phyloP scores from a whole-genome alignment of 192 early-diverging fungal genomes.

The Rhizophagus clarus region DNA sequence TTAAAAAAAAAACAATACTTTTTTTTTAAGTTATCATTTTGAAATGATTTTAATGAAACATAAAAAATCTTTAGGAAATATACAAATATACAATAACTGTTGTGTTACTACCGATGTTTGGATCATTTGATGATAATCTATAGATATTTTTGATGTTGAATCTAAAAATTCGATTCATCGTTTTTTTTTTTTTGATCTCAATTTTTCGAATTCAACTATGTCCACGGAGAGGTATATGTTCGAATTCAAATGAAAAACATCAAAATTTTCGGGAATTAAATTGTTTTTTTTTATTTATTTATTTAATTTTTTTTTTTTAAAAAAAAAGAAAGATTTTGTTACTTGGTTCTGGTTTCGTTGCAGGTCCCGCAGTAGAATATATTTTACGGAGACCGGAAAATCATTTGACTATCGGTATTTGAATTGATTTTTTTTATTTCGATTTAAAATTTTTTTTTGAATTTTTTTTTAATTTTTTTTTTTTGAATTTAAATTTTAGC shows the following conservation, averaged over 20 bases:
- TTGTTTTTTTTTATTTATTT: no score
- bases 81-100: no score
- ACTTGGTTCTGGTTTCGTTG: conserved; percentile 96
- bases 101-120: no score
- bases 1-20: no score
- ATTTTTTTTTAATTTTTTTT: background rate
- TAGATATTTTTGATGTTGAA: background rate
- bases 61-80: no score
- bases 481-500: conserved; percentile 49
- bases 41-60: no score
- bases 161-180: background rate
- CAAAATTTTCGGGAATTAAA: no score
- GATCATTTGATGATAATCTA: background rate
- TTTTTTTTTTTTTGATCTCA: no score
- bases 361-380: conserved; percentile 92
- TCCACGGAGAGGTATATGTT: background rate
- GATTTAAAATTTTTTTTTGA: background rate
- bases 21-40: no score
- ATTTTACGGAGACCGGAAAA: conserved; percentile 88
- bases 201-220: background rate
- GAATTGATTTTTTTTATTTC: background rate
- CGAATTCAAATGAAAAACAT: background rate
- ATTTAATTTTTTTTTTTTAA: conserved; percentile 13
- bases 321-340: conserved; percentile 88
- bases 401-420: conserved; percentile 82